Evolutionary conservation across 2,329 filamentous ascomycete genomes (phyloP).

Genomic region (Daldinia sp.): DNA sequence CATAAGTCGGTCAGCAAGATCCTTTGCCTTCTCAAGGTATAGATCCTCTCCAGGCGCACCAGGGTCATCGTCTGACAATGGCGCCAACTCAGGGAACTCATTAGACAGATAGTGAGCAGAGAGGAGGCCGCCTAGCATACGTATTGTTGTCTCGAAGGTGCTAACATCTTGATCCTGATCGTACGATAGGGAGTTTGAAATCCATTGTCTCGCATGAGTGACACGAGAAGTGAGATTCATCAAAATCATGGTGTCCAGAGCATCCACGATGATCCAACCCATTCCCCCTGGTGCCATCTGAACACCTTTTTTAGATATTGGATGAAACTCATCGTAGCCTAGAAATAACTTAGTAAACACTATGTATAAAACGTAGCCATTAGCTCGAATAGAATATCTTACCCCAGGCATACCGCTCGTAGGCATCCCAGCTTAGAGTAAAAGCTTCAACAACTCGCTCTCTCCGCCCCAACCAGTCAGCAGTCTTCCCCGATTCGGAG

Average conservation of each 20-base stretch:
- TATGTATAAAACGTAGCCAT: background rate
- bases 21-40: constrained; percentile 95
- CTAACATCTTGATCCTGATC: constrained; percentile 96
- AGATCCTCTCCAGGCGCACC: constrained; percentile 85
- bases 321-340: constrained; percentile 89
- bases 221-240: constrained; percentile 96
- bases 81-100: constrained; percentile 81
- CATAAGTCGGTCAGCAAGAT: constrained; percentile 87
- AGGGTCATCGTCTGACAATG: constrained; percentile 76
- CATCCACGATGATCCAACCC: constrained; percentile 98
- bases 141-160: constrained; percentile 97
- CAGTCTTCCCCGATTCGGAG: constrained; percentile 55
- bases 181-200: constrained; percentile 82
- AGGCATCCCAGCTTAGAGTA: constrained; percentile 90
- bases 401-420: constrained; percentile 96
- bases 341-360: constrained; percentile 26
- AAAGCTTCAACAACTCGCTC: constrained; percentile 91
- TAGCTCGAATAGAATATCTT: constrained; percentile 54
- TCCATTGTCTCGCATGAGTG: constrained; percentile 88
- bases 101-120: constrained; percentile 96
- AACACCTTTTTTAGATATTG: constrained; percentile 79
- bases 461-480: constrained; percentile 82
- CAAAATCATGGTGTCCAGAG: constrained; percentile 94
- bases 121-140: constrained; percentile 93
- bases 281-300: constrained; percentile 91